Base-by-base conservation (phyloP, 345 rosid genomes). In the Tarenaya hassleriana region DNA sequence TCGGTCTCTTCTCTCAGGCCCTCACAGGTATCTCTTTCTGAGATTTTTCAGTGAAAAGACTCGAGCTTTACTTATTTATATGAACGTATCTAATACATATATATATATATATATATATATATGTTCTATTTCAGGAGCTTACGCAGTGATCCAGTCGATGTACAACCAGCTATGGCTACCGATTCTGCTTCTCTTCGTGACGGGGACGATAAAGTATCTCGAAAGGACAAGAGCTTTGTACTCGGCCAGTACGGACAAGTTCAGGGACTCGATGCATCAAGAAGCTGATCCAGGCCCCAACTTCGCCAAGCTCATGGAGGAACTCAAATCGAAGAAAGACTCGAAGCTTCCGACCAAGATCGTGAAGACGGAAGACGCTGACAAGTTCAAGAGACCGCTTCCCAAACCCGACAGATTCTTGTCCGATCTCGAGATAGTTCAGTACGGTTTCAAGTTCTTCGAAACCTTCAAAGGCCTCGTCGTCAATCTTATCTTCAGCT, bases 401-500 rank as follows among this genome's bases (percentile, higher is more conserved):
- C 41, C 44, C 0, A 43, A 4, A 14, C 34, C 41, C 6, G 17
- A 32, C 20, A 17, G 40, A 5, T 0, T 7, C 1, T 7, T 67
- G 35, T 50, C 16, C 1, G 10, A 63, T 41, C 62, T 68, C 0
- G 72, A 72, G 31, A 59, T 70, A 7, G 65, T 68, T 1, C 64
- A 43, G 29, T 20, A 44, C 42, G 82, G 75, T 32, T 64, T 60
- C 15, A 3, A 35, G n/a, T 74, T 41, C 65, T 76, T 64, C 42
- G 29, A 43, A 1, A 55, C 42, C 13, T 74, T 74, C 77, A 76
- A 58, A 52, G 69, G 78, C 10, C 69, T 83, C 7, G 21, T 79
- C 3, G 83, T 68, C 2, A 83, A 73, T 54, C 62, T 62, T 37
- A 66, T 71, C 42, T 66, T 72, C 35, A 77, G 78, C 65, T 73